A percentile compares a stretch with the other conserved stretches of the same genome.
Conservation (phyloP, 1,284 basidiomycete genomes). For the Leccinum fallax region DNA sequence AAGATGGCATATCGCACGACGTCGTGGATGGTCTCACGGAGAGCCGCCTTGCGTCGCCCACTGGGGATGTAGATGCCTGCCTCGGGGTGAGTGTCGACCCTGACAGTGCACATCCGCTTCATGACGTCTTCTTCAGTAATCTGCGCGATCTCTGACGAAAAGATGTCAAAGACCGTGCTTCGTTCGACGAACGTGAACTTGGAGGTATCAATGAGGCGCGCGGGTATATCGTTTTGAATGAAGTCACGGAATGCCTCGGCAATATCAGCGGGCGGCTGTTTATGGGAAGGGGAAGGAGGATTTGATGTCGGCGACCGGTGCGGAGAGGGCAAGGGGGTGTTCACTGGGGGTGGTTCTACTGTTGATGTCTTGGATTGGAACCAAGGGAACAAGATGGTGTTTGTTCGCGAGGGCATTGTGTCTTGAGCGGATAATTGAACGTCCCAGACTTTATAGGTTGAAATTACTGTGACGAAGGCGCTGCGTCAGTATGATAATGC, state of each 20-base stretch:
- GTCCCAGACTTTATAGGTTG: not conserved
- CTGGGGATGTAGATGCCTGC: slow-evolving; percentile 15
- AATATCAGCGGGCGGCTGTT: not conserved
- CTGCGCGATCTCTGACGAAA: slow-evolving; percentile 19
- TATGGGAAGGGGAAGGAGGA: not conserved
- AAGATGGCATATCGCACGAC: slow-evolving; percentile 28
- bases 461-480: no score
- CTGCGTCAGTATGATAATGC: not conserved
- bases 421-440: not conserved
- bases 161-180: slow-evolving; percentile 19
- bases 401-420: not conserved
- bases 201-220: slow-evolving; percentile 29
- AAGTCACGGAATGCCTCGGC: not conserved
- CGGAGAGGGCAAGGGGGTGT: no score
- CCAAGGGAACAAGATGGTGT: not conserved
- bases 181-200: slow-evolving; percentile 28
- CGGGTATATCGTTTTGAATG: slow-evolving; percentile 30
- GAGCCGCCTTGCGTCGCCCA: slow-evolving; percentile 7
- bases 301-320: not conserved
- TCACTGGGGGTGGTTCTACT: no score
- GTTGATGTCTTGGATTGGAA: no score
- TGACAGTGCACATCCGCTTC: slow-evolving; percentile 2
- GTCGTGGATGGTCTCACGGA: slow-evolving; percentile 23
- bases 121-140: slow-evolving; percentile 23
- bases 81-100: not conserved